Conservation (phyloP, 169 alveolate species). For the Perkinsus marinus region DNA sequence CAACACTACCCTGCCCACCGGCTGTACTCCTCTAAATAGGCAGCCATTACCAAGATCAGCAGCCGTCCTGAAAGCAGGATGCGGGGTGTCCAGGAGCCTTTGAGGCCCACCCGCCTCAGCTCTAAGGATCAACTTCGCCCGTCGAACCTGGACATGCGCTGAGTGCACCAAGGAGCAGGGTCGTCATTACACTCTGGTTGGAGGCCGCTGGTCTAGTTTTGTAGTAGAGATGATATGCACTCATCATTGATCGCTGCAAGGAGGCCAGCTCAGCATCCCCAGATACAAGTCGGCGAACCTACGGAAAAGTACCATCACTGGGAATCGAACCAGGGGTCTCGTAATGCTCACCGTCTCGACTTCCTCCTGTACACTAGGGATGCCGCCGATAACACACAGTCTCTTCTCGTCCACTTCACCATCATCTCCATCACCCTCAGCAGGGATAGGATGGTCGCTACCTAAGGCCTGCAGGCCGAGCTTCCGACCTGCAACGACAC, state of each 20-base stretch:
- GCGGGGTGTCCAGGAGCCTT: neutral
- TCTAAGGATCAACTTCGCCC: conserved; percentile 22
- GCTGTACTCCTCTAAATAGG: neutral
- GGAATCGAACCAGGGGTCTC: neutral
- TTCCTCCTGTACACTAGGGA: neutral
- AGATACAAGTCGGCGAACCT: conserved; percentile 16
- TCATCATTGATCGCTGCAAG: conserved; percentile 23
- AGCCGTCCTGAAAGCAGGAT: conserved; percentile 7
- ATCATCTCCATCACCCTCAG: neutral
- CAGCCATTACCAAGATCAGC: neutral
- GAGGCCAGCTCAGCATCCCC: conserved; percentile 21
- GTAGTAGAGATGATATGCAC: conserved; percentile 31
- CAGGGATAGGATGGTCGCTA: neutral
- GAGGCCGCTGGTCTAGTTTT: conserved; percentile 42
- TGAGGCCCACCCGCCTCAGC: conserved; percentile 13
- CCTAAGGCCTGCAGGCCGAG: neutral
- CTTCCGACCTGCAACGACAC: neutral
- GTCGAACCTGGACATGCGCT: neutral
- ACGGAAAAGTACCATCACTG: neutral
- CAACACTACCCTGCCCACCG: neutral
- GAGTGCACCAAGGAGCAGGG: neutral
- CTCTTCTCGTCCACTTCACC: neutral
- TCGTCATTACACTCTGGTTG: conserved; percentile 4
- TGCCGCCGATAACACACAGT: neutral
- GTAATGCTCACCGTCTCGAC: neutral